Conservation (phyloP, 2,329 filamentous ascomycete species). For the Trichoderma atroviride region DNA sequence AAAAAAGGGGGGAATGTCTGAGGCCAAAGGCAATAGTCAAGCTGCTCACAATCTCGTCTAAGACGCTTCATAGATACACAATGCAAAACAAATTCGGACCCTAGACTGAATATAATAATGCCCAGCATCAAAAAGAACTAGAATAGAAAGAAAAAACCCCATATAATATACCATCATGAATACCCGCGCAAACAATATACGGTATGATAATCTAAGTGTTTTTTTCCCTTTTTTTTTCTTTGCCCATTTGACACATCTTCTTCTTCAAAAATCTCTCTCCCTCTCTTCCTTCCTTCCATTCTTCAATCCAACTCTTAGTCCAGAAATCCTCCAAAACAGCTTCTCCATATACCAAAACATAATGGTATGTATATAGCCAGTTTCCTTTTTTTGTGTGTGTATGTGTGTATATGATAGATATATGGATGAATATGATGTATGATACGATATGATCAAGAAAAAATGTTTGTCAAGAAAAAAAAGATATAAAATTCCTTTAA, state of each 20-base stretch:
- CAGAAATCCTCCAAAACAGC: neutral
- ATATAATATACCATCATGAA: slow-evolving; percentile 13
- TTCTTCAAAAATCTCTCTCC: neutral
- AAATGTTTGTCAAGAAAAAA: neutral
- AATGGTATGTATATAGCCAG: neutral
- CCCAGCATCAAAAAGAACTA: neutral
- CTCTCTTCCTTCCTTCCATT: neutral
- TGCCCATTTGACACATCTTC: neutral
- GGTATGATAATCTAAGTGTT: slow-evolving; percentile 1
- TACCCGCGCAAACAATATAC: neutral
- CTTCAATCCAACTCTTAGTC: slow-evolving; percentile 1
- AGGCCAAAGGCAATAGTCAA: neutral
- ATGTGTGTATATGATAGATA: neutral
- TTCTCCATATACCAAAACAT: neutral
- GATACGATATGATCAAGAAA: neutral
- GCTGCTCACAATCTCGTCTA: neutral
- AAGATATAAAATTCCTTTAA: neutral
- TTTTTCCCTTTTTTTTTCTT: neutral
- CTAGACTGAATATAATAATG: neutral
- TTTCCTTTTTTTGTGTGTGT: neutral
- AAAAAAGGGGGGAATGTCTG: neutral
- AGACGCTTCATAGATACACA: neutral
- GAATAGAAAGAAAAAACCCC: neutral
- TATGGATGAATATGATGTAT: neutral
- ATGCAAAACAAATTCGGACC: neutral